Evolutionary conservation across 2,329 filamentous ascomycete genomes (phyloP).

Genomic region (Rhynchosporium agropyri): DNA sequence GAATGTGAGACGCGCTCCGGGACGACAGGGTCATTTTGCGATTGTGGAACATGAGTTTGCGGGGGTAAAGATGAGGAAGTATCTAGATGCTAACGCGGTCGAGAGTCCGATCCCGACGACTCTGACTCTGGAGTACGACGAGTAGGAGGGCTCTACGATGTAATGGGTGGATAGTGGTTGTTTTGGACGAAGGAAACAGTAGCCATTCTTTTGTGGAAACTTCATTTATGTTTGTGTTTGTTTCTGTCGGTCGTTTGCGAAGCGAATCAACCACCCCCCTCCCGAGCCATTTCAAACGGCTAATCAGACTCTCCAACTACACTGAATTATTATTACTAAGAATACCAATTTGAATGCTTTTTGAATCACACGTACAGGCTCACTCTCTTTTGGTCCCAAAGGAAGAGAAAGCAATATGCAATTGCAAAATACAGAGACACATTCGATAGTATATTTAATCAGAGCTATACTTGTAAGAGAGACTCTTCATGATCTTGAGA

Average conservation of each 20-base stretch:
- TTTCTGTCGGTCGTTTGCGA: not conserved
- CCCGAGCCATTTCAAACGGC: not conserved
- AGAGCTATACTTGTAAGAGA: too few relatives aligned
- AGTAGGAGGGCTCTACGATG: slow-evolving; percentile 22
- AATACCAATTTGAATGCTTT: not conserved
- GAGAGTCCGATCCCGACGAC: slow-evolving; percentile 51
- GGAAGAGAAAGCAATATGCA: too few relatives aligned
- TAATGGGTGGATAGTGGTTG: not conserved
- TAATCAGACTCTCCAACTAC: not conserved
- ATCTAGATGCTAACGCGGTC: slow-evolving; percentile 51
- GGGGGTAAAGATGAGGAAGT: slow-evolving; percentile 51
- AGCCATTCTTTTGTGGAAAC: not conserved
- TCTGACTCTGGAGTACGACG: slow-evolving; percentile 48
- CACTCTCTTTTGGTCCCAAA: too few relatives aligned
- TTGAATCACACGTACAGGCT: too few relatives aligned
- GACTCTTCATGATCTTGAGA: too few relatives aligned
- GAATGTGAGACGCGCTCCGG: slow-evolving; percentile 46
- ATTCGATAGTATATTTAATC: too few relatives aligned
- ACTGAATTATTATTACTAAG: too few relatives aligned
- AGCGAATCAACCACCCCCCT: not conserved
- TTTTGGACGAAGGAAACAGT: not conserved
- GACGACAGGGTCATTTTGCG: slow-evolving; percentile 46
- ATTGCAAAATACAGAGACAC: too few relatives aligned
- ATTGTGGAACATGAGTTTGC: slow-evolving; percentile 50
- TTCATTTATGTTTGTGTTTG: not conserved